Base-by-base conservation (phyloP, 2,329 filamentous ascomycete genomes). In the Diplodia corticola region DNA sequence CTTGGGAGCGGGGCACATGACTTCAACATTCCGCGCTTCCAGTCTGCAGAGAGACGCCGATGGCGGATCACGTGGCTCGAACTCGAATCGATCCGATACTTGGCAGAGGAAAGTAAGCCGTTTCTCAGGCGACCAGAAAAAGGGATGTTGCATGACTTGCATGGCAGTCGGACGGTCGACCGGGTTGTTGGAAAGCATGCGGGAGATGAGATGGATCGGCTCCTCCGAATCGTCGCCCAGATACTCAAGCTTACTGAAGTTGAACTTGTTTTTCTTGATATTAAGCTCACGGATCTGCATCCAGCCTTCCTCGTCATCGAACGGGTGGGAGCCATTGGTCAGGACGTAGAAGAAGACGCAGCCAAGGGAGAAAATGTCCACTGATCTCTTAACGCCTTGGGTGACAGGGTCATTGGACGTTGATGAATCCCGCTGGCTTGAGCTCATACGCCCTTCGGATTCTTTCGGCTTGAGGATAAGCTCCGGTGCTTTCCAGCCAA, bases 341-440 rank as follows among this genome's bases (percentile, higher is more conserved):
- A 99, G 84, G n/a, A 98, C 93, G 76, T 97, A 99, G 80, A 93
- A 98, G 82, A 97, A 99, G n/a, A 99, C 93, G 63, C 97, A 90
- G 1, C 95, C 95, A 40, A 99, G 85, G 0, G 93, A 97, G 80
- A 99, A 99, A 28, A 99, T 97, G 75, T 99, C 95, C 68, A 98
- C 97, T 9, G 95, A 92, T 53, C 95, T 90, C 53, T 96, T 99
- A 6, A 96, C 94, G 61, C 95, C 91, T 67, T 93, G 89, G 70
- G 77, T 73, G 28, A 86, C 82, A 1, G 76, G 75, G 66, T 79
- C 77, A 4, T 73, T 76, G 0, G 76, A 78, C 63, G 72, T 77
- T 1, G 76, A 78, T 0, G 79, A 80, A 51, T 79, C 78, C 49
- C 77, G 74, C 53, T 78, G 79, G 64, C 80, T 78, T 66, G 78